Percentiles rank a stretch among this genome's conserved stretches.
These are phyloP conservation scores for Stemphylium lycopersici DNA, from an alignment of 2,329 filamentous ascomycete genomes.

Conservation along the genomic window DNA sequence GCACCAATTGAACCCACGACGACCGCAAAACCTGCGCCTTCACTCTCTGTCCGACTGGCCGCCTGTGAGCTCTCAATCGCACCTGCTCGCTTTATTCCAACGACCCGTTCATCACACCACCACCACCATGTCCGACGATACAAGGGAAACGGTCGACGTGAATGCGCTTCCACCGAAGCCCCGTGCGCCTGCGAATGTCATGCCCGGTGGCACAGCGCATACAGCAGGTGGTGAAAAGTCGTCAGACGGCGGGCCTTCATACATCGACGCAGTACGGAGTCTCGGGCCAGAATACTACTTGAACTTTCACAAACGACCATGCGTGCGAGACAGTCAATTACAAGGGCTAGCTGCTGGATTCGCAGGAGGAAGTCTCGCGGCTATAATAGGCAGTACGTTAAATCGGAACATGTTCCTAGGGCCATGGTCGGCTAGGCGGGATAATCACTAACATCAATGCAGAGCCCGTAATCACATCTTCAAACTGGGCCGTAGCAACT, in stretches of 20 bases:
- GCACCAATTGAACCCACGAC: background rate
- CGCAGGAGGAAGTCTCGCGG: slow-evolving; percentile 73
- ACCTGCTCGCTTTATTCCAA: background rate
- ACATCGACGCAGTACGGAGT: slow-evolving; percentile 67
- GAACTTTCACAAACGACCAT: slow-evolving; percentile 78
- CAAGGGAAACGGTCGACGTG: slow-evolving; percentile 41
- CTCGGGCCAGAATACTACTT: slow-evolving; percentile 73
- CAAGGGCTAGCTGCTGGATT: slow-evolving; percentile 83
- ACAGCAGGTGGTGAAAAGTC: slow-evolving; percentile 62
- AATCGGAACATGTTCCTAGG: background rate
- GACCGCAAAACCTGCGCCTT: background rate
- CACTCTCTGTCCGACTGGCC: background rate
- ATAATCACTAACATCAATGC: slow-evolving; percentile 23
- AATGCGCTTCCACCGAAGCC: slow-evolving; percentile 26
- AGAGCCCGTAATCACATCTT: slow-evolving; percentile 69
- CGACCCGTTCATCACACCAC: slow-evolving; percentile 28
- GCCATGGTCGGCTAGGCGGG: background rate
- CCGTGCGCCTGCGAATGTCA: slow-evolving; percentile 41
- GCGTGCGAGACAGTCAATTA: slow-evolving; percentile 80
- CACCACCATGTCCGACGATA: slow-evolving; percentile 55
- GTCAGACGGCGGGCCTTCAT: slow-evolving; percentile 46
- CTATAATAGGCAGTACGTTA: slow-evolving; percentile 73
- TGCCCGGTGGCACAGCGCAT: slow-evolving; percentile 64
- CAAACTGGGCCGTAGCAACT: slow-evolving; percentile 84
- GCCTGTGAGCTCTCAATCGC: background rate